Base-by-base conservation (phyloP, 441 rosid species). In the Gossypium gossypioides region DNA sequence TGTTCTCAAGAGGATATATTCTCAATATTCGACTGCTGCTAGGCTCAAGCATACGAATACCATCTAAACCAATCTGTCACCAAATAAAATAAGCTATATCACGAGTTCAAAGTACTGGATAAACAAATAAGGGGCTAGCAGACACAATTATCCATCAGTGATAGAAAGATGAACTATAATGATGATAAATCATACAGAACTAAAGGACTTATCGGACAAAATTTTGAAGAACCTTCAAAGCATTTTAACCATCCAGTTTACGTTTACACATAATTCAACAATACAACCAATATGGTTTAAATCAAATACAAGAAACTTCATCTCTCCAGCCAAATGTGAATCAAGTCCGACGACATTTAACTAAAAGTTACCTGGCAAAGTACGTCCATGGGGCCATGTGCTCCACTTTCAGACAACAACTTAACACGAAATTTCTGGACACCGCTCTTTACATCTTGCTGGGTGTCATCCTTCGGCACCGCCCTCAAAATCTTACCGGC, bases 41-140 rank as follows among this genome's bases (percentile, higher is more conserved):
- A n/a, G 99, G 97, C 81, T 95, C 99, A 75, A 95, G 98, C 98
- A 95, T 95, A 2, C 90, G 91, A 27, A 95, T 86, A n/a, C 99
- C 99, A 86, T 95, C 97, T 88, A 92, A 86, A 72, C 93, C 97
- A 79, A 95, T 87, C 97, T 92, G 88, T 72, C 76, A 75, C 8
- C 72, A 44, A 46, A 48, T 70, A 79, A 77, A 65, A 54, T 37
- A 62, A 57, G 70, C 22, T 4, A 24, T 7, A 40, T 54, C 13
- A 22, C 15, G 18, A 62, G 62, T 34, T 57, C 42, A 25, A 15
- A 48, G 58, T 19, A 16, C 71, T 3, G 15, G 57, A 25, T 3
- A 32, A 67, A 48, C 16, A 25, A 3, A n/a, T 2, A 48, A 25
- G 1, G n/a, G 42, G 24, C 22, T 15, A 25, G 9, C 1, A 10